Evolutionary conservation across 768 basidiomycete genomes (phyloP).

Genomic region (Termitomyces sp.): DNA sequence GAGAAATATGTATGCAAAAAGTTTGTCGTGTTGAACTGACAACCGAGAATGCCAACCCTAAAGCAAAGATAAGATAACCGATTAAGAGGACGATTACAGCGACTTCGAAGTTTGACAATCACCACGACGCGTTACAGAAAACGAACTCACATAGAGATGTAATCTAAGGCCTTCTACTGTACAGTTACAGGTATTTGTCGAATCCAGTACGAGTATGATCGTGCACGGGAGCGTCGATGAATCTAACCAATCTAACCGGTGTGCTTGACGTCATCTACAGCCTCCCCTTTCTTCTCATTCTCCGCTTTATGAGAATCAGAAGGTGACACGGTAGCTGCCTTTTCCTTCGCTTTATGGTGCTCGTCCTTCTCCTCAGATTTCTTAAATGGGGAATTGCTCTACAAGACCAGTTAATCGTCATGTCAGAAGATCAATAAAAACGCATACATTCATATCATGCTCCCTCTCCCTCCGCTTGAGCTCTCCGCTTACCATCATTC

Average conservation of each 20-base stretch:
- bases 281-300: constrained; percentile 22
- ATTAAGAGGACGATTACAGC: too few species aligned
- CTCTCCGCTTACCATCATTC: constrained; percentile 31
- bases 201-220: background rate
- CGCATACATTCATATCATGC: constrained; percentile 21
- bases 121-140: background rate
- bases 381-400: constrained; percentile 21
- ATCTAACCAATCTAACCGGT: background rate
- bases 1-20: background rate
- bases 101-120: background rate
- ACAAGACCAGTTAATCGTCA: background rate
- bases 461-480: constrained; percentile 29
- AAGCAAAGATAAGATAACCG: background rate
- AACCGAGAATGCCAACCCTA: background rate
- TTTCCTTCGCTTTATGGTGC: constrained; percentile 19
- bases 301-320: constrained; percentile 24
- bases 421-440: background rate
- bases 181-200: background rate
- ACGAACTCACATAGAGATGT: background rate
- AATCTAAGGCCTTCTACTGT: background rate
- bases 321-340: constrained; percentile 30
- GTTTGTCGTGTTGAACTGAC: background rate
- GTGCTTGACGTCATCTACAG: background rate
- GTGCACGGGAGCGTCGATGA: background rate
- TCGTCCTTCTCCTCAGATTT: constrained; percentile 16